Base-by-base conservation (phyloP, 2,329 filamentous ascomycete genomes). In the Zymoseptoria pseudotritici region DNA sequence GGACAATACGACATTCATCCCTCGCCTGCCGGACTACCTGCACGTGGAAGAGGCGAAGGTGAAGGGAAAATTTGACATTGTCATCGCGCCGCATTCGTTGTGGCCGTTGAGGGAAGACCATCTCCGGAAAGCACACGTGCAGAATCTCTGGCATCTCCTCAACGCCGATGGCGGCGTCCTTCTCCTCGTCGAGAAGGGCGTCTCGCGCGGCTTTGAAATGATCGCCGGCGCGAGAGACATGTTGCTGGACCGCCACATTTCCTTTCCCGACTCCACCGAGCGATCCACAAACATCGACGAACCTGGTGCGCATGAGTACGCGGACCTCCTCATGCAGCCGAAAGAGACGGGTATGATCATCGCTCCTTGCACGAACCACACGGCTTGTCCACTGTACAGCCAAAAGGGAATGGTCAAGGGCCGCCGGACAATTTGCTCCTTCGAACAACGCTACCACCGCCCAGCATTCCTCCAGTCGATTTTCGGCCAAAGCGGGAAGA, bases 121-220 rank as follows among this genome's bases (percentile, higher is more conserved):
- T 68, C 79, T 88, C 69, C 87, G 92, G 53, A 92, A 89, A 70
- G 83, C 87, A 36, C 81, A 94, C 56, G 79, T 97, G 20, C 86
- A 95, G 70, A 96, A 96, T 62, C 82, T 97, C 1, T 99, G 94
- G 94, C 86, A 85, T 13, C 80, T 97, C 55, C 80, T 97, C 3
- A 90, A 89, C 56, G 89, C 89, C 1, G 82, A 92, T 19, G 93
- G 93, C 1, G 94, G 94, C 42, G 83, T 99, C 13, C 80, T 99
- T 4, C 84, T 97, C 54, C 76, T 97, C 2, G 77, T 97, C 21
- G 94, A 99, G 73, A 97, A 97, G 73, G 94, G 91, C 0, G 84
- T 96, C 11, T 90, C 91, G 11, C 85, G 90, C 51, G 94, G 94
- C 0, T 99, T 99, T 66, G 94, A 97, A 73, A 89, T 90, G 13